Base-by-base conservation (phyloP, 805 yeast species). In the Pichia membranifaciens region DNA sequence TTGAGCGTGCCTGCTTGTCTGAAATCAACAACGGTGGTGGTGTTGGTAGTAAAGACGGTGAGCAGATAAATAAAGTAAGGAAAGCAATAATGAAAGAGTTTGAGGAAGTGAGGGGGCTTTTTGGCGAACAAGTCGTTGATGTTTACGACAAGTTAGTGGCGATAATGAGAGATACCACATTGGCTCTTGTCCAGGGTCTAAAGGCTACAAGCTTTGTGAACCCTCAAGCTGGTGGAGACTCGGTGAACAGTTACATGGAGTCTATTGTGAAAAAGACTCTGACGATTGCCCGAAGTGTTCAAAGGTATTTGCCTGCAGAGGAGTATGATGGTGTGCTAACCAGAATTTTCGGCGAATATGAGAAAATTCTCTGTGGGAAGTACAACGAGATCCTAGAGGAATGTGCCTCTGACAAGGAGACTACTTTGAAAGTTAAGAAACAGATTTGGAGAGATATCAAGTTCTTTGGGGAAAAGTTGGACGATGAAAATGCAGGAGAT, bases 221-320 rank as follows among this genome's bases (percentile, higher is more conserved):
- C 12, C 17, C 31, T 23, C 25, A 10, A 4, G 15, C 18, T 32
- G 25, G 22, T 12, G 46, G 16, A 5, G 29, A 28, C 8, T 76
- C 73, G 44, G 79, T 79, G 38, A 83, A 82, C 57, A 67, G 62
- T 31, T 84, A 82, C 58, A 82, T 84, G 86, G 81, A 75, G 48
- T 72, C 74, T 2, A 62, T 84, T 35, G 81, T 82, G 39, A 81
- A 78, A 52, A 89, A 84, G 49, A 81, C 87, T 0, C 56, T 71
- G n/a, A 79, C 84, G 0, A 79, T 85, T 23, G 70, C 81, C 2
- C 75, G 78, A 50, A 82, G 81, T 5, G 67, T 84, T 23, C 73
- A 72, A 36, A 75, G 77, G 50, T 80, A 81, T 57, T 65, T 84
- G 35, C 79, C 84, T 0, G 72, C 71, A 42, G 52, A 65, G 16